Evolutionary conservation across 192 early-diverging fungal species (phyloP), one percentile per base, ranked within the genome.

Genomic region (Backusella liffmaniae): DNA sequence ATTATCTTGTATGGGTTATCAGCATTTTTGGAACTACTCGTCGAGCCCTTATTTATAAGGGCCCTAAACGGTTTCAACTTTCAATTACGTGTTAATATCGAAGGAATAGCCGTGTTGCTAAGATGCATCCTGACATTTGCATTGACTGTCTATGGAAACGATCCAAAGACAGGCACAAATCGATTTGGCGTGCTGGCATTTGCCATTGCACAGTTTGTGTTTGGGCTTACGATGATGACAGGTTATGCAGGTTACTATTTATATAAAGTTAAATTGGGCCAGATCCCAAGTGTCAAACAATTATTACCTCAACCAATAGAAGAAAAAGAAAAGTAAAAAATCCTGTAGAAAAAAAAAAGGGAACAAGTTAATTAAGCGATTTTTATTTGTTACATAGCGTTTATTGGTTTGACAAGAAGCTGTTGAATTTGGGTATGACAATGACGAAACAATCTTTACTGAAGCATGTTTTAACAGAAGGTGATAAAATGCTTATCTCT

Each of bases 401-500:
- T 65, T 84, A 80, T 73, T 94, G 86, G 77, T 88, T 96, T 62
- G 91, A 94, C 77, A 77, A 72, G 10, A 68, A 84, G 15, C 80
- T 92, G 30, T 77, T 90, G n/a, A 80, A 86, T n/a, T 74, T 99
- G 39, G 89, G 93, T 3, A 81, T 86, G 37, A 91, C 90, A 4
- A 92, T 98, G 78, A 91, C 93, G 1, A 89, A 90, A 3, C 96
- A 98, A 80, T 94, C 96, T 0, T 68, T 96, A 16, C 83, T 98
- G n/a, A 99, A 99, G 79, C 94, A 98, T 77, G 66, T 97, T 12
- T 78, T 99, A 35, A 98, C 98, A 4, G 95, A 97, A 82, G 98
- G 96, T n/a, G 98, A 99, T 82, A 96, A 95, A 78, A 93, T 99
- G 85, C 75, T 96, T n/a, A 87, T 97, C 79, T 78, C 94, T 16